Evolutionary conservation across 2,329 filamentous ascomycete species (phyloP), one percentile per base, ranked within the genome.

Genomic region (Rugonectria rugulosa): DNA sequence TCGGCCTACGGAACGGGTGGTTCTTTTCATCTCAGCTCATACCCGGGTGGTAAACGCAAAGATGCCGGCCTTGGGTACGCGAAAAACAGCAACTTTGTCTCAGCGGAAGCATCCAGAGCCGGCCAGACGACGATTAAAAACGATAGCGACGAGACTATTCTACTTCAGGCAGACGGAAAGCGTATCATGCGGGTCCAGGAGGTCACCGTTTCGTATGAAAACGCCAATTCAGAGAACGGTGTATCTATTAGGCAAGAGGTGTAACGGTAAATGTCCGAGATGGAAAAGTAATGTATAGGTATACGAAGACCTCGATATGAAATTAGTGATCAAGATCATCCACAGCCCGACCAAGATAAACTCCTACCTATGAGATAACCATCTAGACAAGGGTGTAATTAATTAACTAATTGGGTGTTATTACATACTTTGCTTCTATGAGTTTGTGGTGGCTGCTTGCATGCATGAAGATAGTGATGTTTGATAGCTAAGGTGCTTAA

Each of bases 61-160:
- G 48, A 60, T n/a, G 29, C n/a, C 10, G 38, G 38, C 3, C 24
- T 52, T 2, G 29, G 36, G 1, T 34, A 41, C 5, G 11, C 6
- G 6, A 37, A 47, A 14, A 49, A 53, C 7, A 56, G 32, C 12
- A 56, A 59, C 43, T 49, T 53, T 14, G 38, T 44, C 14, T 45
- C 23, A 3, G 38, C 48, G 3, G 53, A 52, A 26, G 53, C 56
- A 15, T 37, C 46, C n/a, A n/a, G n/a, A 32, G 36, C 40, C 31
- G 36, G 23, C 38, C 42, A 34, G 5, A 40, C 26, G 5, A 52
- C 29, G 4, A 21, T 20, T 3, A 47, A 58, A 17, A 62, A 60
- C 12, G 60, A 53, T 9, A 60, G 57, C 32, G 60, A 60, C 10
- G 60, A 62, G 29, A 56, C 54, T 1, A 56, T 62, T 24, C 36